These are phyloP conservation scores for Gamsiella multidivaricata DNA, from an alignment of 192 early-diverging fungal species.

Conservation along the genomic window DNA sequence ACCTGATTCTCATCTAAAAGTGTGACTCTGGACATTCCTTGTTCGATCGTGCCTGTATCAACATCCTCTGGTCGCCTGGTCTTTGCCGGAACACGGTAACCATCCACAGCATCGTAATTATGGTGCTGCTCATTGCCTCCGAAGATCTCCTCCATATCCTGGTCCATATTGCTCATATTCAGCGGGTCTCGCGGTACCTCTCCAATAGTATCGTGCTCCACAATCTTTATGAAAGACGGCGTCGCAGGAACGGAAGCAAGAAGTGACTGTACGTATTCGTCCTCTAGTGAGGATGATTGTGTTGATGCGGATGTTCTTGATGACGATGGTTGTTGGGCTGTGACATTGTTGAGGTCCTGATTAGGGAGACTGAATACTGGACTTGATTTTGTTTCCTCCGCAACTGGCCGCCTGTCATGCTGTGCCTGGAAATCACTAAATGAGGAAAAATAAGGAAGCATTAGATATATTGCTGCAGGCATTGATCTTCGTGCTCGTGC, in stretches of 20 bases:
- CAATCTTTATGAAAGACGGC: conserved; percentile 46
- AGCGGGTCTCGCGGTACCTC: background rate
- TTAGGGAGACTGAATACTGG: conserved; percentile 28
- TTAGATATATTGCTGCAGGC: background rate
- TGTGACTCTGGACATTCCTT: conserved; percentile 11
- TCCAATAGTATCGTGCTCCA: conserved; percentile 20
- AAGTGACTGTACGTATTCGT: conserved; percentile 39
- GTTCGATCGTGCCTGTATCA: conserved; percentile 7
- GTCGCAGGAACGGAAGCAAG: conserved; percentile 36
- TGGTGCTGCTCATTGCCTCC: background rate
- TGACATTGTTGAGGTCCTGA: background rate
- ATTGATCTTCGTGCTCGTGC: background rate
- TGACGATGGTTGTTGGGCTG: background rate
- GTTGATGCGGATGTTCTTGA: background rate
- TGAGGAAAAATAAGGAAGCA: background rate
- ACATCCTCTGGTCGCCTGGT: background rate
- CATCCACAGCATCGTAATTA: conserved; percentile 28
- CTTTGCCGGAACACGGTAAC: conserved; percentile 20
- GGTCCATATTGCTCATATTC: conserved; percentile 19
- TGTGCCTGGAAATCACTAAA: conserved; percentile 30
- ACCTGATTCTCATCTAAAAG: conserved; percentile 1
- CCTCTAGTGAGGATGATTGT: conserved; percentile 1
- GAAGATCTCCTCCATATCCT: conserved; percentile 14
- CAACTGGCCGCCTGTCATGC: background rate
- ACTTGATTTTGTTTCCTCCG: background rate